These are phyloP conservation scores for Heracleum sosnowskyi DNA, from an alignment of 129 eudicot species.

Conservation along the genomic window DNA sequence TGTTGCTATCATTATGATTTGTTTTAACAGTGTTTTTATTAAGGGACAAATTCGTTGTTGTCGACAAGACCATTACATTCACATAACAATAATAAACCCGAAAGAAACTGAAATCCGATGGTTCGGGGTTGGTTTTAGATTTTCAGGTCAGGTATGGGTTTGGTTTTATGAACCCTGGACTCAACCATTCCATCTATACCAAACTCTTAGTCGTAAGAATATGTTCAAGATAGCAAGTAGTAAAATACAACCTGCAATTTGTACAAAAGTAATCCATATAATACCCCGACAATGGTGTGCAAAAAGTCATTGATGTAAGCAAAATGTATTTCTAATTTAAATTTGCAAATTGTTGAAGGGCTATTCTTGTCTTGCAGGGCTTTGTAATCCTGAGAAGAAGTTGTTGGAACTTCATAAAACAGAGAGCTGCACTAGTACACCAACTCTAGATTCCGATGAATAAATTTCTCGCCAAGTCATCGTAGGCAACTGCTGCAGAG, in stretches of 20 bases:
- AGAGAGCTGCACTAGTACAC: slow-evolving; percentile 61
- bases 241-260: background rate
- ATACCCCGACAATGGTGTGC: background rate
- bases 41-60: too few species aligned
- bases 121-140: background rate
- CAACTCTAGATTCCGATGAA: slow-evolving; percentile 53
- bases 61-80: too few species aligned
- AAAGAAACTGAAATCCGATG: background rate
- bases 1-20: too few species aligned
- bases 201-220: background rate
- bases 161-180: background rate
- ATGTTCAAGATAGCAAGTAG: background rate
- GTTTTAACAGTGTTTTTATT: too few species aligned
- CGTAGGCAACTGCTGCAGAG: background rate
- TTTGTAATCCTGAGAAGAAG: slow-evolving; percentile 85
- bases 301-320: background rate
- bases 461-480: slow-evolving; percentile 9
- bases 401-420: slow-evolving; percentile 77
- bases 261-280: background rate
- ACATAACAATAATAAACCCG: background rate
- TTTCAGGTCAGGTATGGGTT: background rate
- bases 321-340: background rate
- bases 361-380: slow-evolving; percentile 38
- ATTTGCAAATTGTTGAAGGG: background rate
- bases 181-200: too few species aligned